These are phyloP conservation scores for Cardiospermum halicacabum DNA, from an alignment of 345 rosid species.

Conservation along the genomic window DNA sequence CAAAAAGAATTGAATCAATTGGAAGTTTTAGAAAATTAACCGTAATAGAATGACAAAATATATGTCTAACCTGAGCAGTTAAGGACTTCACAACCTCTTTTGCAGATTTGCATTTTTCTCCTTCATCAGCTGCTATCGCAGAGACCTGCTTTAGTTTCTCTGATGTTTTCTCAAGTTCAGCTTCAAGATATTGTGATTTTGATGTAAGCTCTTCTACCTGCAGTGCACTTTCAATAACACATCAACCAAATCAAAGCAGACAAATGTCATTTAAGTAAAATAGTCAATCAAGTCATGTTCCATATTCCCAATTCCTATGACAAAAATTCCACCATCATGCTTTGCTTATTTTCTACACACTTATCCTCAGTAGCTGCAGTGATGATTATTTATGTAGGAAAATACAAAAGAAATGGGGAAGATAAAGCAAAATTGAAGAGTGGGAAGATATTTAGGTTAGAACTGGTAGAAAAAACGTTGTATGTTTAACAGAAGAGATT, in stretches of 20 bases:
- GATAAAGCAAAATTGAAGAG: too few species aligned
- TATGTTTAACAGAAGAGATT: too few species aligned
- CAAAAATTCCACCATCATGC: background rate
- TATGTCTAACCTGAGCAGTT: slow-evolving; percentile 60
- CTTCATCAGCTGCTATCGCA: slow-evolving; percentile 77
- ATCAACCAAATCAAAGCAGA: slow-evolving; percentile 7
- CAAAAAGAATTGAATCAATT: background rate
- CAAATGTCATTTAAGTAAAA: background rate
- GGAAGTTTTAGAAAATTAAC: background rate
- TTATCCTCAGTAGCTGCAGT: background rate
- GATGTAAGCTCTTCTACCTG: slow-evolving; percentile 70
- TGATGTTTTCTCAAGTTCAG: slow-evolving; percentile 62
- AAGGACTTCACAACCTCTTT: slow-evolving; percentile 75
- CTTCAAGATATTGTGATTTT: slow-evolving; percentile 59
- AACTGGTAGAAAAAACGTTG: too few species aligned
- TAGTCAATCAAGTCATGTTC: background rate
- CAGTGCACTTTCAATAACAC: slow-evolving; percentile 13
- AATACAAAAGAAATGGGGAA: too few species aligned
- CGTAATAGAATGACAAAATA: slow-evolving; percentile 1
- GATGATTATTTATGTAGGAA: too few species aligned
- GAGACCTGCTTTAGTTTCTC: slow-evolving; percentile 62
- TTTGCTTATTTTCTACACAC: background rate
- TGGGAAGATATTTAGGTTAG: too few species aligned
- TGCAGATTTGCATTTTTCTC: slow-evolving; percentile 75
- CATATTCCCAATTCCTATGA: background rate